Evolutionary conservation across 495 filamentous ascomycete genomes (phyloP).

Genomic region (Articulospora tetracladia): DNA sequence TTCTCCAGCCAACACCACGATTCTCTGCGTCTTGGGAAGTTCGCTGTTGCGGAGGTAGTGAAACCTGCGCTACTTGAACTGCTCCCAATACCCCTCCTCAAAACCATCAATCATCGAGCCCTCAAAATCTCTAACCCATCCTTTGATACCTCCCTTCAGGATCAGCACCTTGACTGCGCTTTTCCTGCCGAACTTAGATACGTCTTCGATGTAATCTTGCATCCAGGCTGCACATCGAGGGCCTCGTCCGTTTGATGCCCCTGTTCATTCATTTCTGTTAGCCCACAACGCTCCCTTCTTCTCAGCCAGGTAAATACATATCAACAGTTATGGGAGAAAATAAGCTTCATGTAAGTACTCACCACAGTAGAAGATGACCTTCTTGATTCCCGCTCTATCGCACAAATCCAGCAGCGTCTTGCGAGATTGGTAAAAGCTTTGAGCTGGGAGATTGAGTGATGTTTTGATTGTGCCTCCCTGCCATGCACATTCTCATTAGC

Average conservation of each 20-base stretch:
- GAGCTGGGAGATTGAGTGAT: slow-evolving; percentile 70
- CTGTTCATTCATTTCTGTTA: slow-evolving; percentile 22
- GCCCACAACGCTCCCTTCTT: too few relatives aligned
- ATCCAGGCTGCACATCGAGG: slow-evolving; percentile 63
- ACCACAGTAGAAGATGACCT: slow-evolving; percentile 72
- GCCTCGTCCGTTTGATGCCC: slow-evolving; percentile 59
- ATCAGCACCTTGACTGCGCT: slow-evolving; percentile 48
- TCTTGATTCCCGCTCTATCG: slow-evolving; percentile 42
- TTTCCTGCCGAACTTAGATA: slow-evolving; percentile 41
- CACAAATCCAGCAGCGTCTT: slow-evolving; percentile 56
- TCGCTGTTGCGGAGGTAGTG: neutral
- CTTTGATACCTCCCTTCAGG: slow-evolving; percentile 59
- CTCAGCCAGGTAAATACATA: neutral
- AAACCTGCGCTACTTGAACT: slow-evolving; percentile 26
- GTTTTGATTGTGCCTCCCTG: slow-evolving; percentile 67
- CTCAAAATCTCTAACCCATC: slow-evolving; percentile 54
- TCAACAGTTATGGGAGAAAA: neutral
- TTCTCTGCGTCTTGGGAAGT: too few relatives aligned
- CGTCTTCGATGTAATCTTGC: slow-evolving; percentile 53
- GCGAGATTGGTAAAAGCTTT: slow-evolving; percentile 57
- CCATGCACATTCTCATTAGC: neutral
- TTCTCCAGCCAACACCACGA: neutral
- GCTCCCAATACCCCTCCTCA: slow-evolving; percentile 42
- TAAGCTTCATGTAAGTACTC: slow-evolving; percentile 21
- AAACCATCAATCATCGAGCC: slow-evolving; percentile 42